Evolutionary conservation across 768 basidiomycete species (phyloP).

Genomic region (Psilocybe tampanensis): DNA sequence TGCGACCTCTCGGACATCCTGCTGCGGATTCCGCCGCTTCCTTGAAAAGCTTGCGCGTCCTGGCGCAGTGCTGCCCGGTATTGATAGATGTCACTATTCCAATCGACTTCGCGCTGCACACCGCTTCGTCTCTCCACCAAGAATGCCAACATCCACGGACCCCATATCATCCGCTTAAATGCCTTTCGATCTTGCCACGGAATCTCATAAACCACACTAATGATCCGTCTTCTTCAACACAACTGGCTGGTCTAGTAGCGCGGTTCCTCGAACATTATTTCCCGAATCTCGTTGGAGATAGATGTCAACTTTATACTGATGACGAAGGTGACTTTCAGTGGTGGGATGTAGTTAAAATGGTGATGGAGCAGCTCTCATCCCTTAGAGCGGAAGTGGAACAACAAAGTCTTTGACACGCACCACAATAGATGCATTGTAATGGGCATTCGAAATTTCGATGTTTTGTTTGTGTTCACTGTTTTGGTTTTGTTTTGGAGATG

Average conservation of each 20-base stretch:
- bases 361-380: too few species aligned
- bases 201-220: background rate
- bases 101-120: conserved; percentile 6
- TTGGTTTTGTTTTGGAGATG: too few species aligned
- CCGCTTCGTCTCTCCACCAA: background rate
- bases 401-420: too few species aligned
- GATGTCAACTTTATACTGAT: background rate
- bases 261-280: conserved; percentile 11
- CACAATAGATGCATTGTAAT: too few species aligned
- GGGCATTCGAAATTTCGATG: too few species aligned
- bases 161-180: conserved; percentile 1
- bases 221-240: too few species aligned
- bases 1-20: background rate
- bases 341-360: too few species aligned
- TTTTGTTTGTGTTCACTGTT: too few species aligned
- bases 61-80: conserved; percentile 6
- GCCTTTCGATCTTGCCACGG: background rate
- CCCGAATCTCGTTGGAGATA: conserved; percentile 9
- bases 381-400: too few species aligned
- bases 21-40: conserved; percentile 1
- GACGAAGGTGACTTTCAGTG: too few species aligned
- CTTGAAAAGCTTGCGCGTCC: conserved; percentile 1
- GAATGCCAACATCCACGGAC: background rate
- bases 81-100: conserved; percentile 1
- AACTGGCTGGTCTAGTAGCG: conserved; percentile 9